These are phyloP conservation scores for Pythium coloratum DNA, from an alignment of 352 stramenopile genomes.

Conservation along the genomic window DNA sequence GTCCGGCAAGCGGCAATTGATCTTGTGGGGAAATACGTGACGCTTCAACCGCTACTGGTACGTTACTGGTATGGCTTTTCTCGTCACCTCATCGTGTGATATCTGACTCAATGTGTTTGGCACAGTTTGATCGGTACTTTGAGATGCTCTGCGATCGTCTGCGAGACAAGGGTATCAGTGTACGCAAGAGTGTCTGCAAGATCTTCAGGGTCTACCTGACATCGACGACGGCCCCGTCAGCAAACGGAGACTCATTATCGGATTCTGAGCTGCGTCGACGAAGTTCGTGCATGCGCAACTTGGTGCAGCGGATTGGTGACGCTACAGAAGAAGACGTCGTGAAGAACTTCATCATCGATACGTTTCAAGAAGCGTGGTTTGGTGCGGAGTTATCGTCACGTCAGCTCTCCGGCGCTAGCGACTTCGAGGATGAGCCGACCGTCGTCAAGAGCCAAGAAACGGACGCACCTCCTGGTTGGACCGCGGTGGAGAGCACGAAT, in stretches of 20 bases:
- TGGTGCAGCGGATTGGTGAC: slow-evolving; percentile 80
- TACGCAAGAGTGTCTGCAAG: slow-evolving; percentile 84
- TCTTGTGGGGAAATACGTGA: slow-evolving; percentile 81
- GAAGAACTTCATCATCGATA: slow-evolving; percentile 88
- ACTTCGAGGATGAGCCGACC: slow-evolving; percentile 39
- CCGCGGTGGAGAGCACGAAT: slow-evolving; percentile 18
- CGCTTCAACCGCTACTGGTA: slow-evolving; percentile 75
- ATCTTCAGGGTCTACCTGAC: slow-evolving; percentile 67
- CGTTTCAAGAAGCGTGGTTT: slow-evolving; percentile 88
- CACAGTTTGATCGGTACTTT: slow-evolving; percentile 83
- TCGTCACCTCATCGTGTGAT: background rate
- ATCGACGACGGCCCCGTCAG: slow-evolving; percentile 11
- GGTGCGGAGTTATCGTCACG: slow-evolving; percentile 51
- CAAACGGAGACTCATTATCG: slow-evolving; percentile 11
- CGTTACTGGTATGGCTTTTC: slow-evolving; percentile 17
- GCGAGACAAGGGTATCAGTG: slow-evolving; percentile 82
- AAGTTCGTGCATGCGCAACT: slow-evolving; percentile 66
- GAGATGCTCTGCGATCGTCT: slow-evolving; percentile 69
- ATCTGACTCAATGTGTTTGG: background rate
- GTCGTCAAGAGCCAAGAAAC: slow-evolving; percentile 1
- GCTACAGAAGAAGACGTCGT: slow-evolving; percentile 63
- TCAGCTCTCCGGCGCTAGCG: slow-evolving; percentile 33
- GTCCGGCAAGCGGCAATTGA: slow-evolving; percentile 84
- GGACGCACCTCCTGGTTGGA: slow-evolving; percentile 59
- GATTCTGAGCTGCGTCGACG: slow-evolving; percentile 47